Base-by-base conservation (phyloP, 768 basidiomycete genomes). In the Psilocybe cyanescens region DNA sequence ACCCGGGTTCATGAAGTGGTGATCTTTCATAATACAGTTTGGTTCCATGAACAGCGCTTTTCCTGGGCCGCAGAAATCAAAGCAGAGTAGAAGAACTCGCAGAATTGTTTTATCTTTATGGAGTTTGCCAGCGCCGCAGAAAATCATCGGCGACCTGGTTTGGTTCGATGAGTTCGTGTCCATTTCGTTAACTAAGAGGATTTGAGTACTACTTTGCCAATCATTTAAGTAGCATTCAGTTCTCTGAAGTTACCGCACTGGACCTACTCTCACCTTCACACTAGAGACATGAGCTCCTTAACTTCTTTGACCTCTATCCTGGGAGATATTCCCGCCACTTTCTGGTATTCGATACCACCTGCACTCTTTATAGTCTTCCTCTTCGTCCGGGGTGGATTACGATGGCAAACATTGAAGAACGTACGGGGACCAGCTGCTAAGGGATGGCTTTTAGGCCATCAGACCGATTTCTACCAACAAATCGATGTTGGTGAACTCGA, bases 321-420 rank as follows among this genome's bases (percentile, higher is more conserved):
- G 12, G 19, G 16, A 29, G 41, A 41, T 17, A 28, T 56, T n/a
- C 60, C 60, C 11, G 28, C 17, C 4, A 16, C 37, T 3, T 19
- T 45, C 19, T 61, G 60, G 60, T 28, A 44, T 31, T 56, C 39
- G 24, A 16, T 55, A 9, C 60, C 55, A 1, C 28, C 56, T 7
- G 39, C 41, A 5, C 14, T 39, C 19, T 55, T 56, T 17, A 33
- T 29, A 3, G 24, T 61, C n/a, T 57, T 61, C 14, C 48, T 61
- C 16, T 51, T 49, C 17, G 47, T 56, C 9, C 54, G 60, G 7
- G 60, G 55, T 2, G 60, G 60, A 47, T 19, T 61, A 9, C 2
- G 55, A 44, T 61, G 60, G 60, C 60, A 61, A 35, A 61, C 60
- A 7, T 55, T 61, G 11, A 61, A 57, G 49, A 61, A 61, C 30